Evolutionary conservation across 306 rosid species (phyloP).

Genomic region (Lathyrus oleraceus): DNA sequence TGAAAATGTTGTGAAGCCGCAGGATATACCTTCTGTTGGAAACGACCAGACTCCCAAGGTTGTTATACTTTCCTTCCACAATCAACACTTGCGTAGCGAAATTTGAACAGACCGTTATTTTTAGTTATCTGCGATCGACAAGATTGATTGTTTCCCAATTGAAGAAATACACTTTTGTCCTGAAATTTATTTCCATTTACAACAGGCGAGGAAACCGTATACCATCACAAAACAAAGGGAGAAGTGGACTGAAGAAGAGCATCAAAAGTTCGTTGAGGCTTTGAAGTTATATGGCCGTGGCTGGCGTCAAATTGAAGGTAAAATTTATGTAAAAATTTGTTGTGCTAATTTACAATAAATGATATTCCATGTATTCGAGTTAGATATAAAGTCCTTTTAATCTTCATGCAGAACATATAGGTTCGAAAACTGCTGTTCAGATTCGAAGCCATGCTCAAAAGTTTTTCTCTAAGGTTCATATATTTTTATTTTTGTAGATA

Average conservation of each 20-base stretch:
- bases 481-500: slow-evolving; percentile 24
- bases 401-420: slow-evolving; percentile 87
- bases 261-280: slow-evolving; percentile 89
- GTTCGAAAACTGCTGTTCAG: slow-evolving; percentile 96
- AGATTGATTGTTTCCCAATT: too few relatives aligned
- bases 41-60: slow-evolving; percentile 68
- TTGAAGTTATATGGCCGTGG: slow-evolving; percentile 94
- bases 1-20: slow-evolving; percentile 35
- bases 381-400: slow-evolving; percentile 44
- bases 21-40: slow-evolving; percentile 46
- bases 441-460: slow-evolving; percentile 99
- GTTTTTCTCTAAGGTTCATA: slow-evolving; percentile 89
- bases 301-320: slow-evolving; percentile 99
- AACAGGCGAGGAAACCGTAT: slow-evolving; percentile 86
- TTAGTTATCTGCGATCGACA: too few relatives aligned
- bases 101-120: too few relatives aligned
- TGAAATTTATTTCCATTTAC: slow-evolving; percentile 19
- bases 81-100: too few relatives aligned
- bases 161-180: not conserved
- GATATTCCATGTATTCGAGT: slow-evolving; percentile 11
- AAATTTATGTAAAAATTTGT: slow-evolving; percentile 15
- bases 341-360: not conserved
- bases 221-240: slow-evolving; percentile 92
- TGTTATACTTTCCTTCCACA: slow-evolving; percentile 23
- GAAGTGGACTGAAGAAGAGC: slow-evolving; percentile 97